Evolutionary conservation across 2,329 filamentous ascomycete genomes (phyloP), one percentile per base, ranked within the genome.

Genomic region (Alternaria sp.): DNA sequence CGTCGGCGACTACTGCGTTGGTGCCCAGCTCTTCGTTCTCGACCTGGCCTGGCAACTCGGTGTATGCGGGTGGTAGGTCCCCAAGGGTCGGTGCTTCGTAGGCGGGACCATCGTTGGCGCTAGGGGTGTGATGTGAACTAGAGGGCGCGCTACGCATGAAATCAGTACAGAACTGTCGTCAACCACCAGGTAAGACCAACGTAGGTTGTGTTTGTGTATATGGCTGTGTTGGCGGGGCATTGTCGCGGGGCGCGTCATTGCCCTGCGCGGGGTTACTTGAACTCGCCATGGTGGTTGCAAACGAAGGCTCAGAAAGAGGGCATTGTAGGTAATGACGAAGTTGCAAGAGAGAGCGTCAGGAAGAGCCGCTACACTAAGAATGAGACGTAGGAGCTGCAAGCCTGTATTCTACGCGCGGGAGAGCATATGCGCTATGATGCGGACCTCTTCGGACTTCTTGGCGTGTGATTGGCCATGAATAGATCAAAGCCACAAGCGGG

Each of bases 1-100:
- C 80, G 11, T 75, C 73, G 9, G 72, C 71, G 19, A 79, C 75
- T 8, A 74, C 61, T 3, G 85, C 86, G 79, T 85, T 86, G 10
- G 80, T 81, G 51, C 80, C 80, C 43, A 81, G 63, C 36, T 77
- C 80, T 40, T 75, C 71, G 36, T 78, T 78, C 32, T 81, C 78
- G 61, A 82, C 76, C 51, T 80, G 78, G 57, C 81, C 81, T 30
- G 79, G 79, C 11, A 73, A 67, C 32, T 82, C 80, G 59, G 75
- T 81, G 64, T 83, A 83, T 47, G 80, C 73, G 45, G 79, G 81
- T 28, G 80, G 80, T 25, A 79, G 69, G 15, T 73, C 61, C 47
- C 73, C 69, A 28, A 59, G 50, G 36, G 52, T 59, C 5, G 69
- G 51, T 36, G 67, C 61, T 21, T 70, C 58, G n/a, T 63, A 43